Evolutionary conservation across 1,139 yeast species (phyloP), one percentile per base, ranked within the genome.

Genomic region (Suhomyces yuchorum): DNA sequence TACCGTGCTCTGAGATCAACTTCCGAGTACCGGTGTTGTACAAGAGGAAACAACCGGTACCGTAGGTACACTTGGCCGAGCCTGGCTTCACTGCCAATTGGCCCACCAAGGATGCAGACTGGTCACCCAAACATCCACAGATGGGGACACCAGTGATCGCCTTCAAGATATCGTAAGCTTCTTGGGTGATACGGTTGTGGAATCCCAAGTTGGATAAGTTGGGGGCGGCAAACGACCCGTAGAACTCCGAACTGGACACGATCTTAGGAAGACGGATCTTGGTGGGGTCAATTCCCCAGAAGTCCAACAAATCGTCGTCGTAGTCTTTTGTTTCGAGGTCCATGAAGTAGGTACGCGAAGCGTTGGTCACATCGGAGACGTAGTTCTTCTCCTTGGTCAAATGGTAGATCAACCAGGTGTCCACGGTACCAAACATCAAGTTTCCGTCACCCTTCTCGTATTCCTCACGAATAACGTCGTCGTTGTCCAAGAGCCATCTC

Each of bases 51-150:
- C 96, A 90, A 55, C 98, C 98, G 2, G 98, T 92, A 56, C 98
- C 98, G 63, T 91, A 92, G n/a, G 98, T 92, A 75, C 96, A 89
- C 69, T 92, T 92, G 37, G 97, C 97, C 46, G 87, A 82, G 48
- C 97, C 97, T 28, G 83, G 78, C 55, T 80, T 77, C 61, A 89
- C 82, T 1, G 97, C 97, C 67, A 89, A 70, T 68, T 92, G 97
- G 30, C 98, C 98, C 44, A 91, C 96, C 53, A 92, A 71, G 4
- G 97, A 95, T 3, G 97, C 92, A 50, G 93, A 83, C 72, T 92
- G 98, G 70, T 92, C 98, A 52, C 98, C 98, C 26, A 92, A 75
- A 68, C 96, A 89, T 36, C 97, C 97, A 59, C 90, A 81, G 50
- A 92, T 82, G 30, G 97, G 96, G 19, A 85, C 74, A 43, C 82